A percentile compares a stretch with the other conserved stretches of the same genome.
phyloP scores from a whole-genome alignment of 192 early-diverging fungal species.

The Obelidium mucronatum region DNA sequence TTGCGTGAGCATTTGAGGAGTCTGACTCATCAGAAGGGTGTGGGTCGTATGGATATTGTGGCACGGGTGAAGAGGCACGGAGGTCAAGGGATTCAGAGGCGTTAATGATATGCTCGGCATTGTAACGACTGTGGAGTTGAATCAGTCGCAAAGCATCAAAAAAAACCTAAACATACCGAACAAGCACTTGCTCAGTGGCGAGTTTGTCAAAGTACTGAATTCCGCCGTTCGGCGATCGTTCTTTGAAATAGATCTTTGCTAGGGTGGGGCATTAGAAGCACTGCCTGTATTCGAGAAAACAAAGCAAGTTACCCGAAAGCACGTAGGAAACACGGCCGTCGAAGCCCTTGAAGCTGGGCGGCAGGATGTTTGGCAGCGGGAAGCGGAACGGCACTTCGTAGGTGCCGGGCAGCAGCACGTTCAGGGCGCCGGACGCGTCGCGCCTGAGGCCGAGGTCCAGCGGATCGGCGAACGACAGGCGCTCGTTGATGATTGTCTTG shows the following conservation, averaged over 20 bases:
- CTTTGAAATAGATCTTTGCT: constrained; percentile 10
- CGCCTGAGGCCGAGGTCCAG: constrained; percentile 11
- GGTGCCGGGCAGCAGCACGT: constrained; percentile 16
- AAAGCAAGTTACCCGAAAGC: constrained; percentile 2
- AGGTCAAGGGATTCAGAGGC: neutral
- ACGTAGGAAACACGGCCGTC: neutral
- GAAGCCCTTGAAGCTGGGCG: constrained; percentile 10
- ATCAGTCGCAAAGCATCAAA: neutral
- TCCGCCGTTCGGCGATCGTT: neutral
- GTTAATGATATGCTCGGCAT: constrained; percentile 25
- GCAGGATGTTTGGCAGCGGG: constrained; percentile 9
- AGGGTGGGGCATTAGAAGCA: neutral
- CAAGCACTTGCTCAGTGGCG: neutral
- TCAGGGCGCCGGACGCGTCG: neutral
- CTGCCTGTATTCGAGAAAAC: neutral
- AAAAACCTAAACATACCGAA: constrained; percentile 9
- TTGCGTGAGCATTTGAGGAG: neutral
- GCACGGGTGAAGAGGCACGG: constrained; percentile 11
- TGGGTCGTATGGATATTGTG: constrained; percentile 11
- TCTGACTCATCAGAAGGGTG: neutral
- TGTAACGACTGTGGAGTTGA: constrained; percentile 2
- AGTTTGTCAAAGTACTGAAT: neutral
- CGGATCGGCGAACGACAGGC: constrained; percentile 5
- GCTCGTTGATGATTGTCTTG: constrained; percentile 7
- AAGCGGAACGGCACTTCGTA: constrained; percentile 34